These are phyloP conservation scores for Neocucurbitaria cava DNA, from an alignment of 2,329 filamentous ascomycete species.

Conservation along the genomic window DNA sequence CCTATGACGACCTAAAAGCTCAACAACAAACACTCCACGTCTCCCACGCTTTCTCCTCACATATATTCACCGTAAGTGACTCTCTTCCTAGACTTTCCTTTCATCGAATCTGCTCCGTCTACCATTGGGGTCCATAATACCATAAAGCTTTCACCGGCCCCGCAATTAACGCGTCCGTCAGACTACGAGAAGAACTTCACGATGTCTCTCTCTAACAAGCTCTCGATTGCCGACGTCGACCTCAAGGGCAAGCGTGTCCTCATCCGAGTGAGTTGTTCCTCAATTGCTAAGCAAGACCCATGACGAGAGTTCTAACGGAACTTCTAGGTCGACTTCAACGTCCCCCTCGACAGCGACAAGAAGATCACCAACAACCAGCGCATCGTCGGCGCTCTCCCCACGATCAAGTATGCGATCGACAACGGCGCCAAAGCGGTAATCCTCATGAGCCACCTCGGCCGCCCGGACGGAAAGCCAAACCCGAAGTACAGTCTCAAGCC, in stretches of 20 bases:
- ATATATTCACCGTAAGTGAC: slow-evolving; percentile 27
- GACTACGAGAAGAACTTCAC: slow-evolving; percentile 17
- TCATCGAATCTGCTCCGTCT: neutral
- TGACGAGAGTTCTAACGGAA: slow-evolving; percentile 13
- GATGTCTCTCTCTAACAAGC: slow-evolving; percentile 99
- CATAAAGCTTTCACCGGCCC: slow-evolving; percentile 6
- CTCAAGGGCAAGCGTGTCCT: slow-evolving; percentile 98
- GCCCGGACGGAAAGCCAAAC: slow-evolving; percentile 88
- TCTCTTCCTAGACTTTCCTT: slow-evolving; percentile 3
- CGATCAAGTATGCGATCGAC: slow-evolving; percentile 92
- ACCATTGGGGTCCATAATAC: neutral
- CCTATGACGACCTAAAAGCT: slow-evolving; percentile 29
- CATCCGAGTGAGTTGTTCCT: slow-evolving; percentile 76
- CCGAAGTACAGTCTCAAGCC: slow-evolving; percentile 94
- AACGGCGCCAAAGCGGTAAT: slow-evolving; percentile 90
- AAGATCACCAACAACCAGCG: slow-evolving; percentile 98
- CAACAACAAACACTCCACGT: slow-evolving; percentile 27
- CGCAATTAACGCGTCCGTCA: slow-evolving; percentile 21
- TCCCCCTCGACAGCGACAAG: slow-evolving; percentile 90
- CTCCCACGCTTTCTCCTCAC: slow-evolving; percentile 14
- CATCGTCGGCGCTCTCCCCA: slow-evolving; percentile 93
- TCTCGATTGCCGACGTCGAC: slow-evolving; percentile 94
- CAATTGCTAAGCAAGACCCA: slow-evolving; percentile 17
- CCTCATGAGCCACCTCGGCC: slow-evolving; percentile 98
- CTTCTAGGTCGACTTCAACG: slow-evolving; percentile 97